These are phyloP conservation scores for Macrolepiota dolichaula DNA, from an alignment of 768 basidiomycete genomes.

Conservation along the genomic window DNA sequence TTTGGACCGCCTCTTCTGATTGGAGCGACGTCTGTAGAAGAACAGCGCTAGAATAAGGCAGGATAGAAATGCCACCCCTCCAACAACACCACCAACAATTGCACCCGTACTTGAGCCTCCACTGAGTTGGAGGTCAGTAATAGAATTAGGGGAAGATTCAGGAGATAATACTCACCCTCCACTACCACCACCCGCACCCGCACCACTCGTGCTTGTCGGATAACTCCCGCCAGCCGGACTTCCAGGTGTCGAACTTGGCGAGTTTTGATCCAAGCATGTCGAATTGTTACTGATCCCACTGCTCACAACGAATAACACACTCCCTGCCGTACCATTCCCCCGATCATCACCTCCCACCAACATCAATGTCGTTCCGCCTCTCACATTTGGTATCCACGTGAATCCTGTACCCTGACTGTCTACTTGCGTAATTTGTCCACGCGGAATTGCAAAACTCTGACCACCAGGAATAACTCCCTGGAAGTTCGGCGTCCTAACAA, in stretches of 20 bases:
- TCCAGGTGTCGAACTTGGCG: constrained; percentile 78
- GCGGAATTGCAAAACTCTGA: constrained; percentile 64
- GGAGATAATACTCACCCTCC: constrained; percentile 12
- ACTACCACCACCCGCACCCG: constrained; percentile 23
- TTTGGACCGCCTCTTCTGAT: constrained; percentile 34
- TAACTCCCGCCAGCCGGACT: constrained; percentile 72
- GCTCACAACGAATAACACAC: constrained; percentile 51
- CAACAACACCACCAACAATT: constrained; percentile 51
- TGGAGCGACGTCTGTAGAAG: constrained; percentile 46
- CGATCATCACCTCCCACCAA: constrained; percentile 65
- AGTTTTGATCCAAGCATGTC: constrained; percentile 53
- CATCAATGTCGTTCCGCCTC: constrained; percentile 62
- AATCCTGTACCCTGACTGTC: constrained; percentile 57
- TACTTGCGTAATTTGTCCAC: constrained; percentile 42
- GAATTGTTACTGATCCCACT: constrained; percentile 44
- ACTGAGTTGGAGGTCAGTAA: background rate
- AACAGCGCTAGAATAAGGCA: constrained; percentile 40
- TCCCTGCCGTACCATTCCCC: constrained; percentile 69
- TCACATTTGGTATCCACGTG: constrained; percentile 60
- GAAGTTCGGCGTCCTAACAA: constrained; percentile 54
- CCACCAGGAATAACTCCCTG: constrained; percentile 79
- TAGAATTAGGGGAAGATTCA: background rate
- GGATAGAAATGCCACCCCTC: constrained; percentile 46
- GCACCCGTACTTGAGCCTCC: constrained; percentile 38
- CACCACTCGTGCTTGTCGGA: constrained; percentile 48